These are phyloP conservation scores for Mortierella antarctica DNA, from an alignment of 192 early-diverging fungal species.

Conservation along the genomic window DNA sequence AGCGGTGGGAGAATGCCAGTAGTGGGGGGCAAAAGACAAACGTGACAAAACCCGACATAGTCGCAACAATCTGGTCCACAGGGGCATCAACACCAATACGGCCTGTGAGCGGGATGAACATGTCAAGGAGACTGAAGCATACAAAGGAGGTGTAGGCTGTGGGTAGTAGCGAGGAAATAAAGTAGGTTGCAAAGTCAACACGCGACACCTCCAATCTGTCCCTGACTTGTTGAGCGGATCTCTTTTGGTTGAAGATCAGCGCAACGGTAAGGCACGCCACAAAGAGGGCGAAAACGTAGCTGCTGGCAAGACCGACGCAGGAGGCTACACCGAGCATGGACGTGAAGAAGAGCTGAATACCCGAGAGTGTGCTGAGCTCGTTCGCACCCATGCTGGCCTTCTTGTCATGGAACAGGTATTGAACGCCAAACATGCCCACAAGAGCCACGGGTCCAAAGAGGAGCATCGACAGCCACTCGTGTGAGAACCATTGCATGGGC, in stretches of 20 bases:
- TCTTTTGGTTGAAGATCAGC: slow-evolving; percentile 37
- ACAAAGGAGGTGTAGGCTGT: slow-evolving; percentile 53
- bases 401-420: slow-evolving; percentile 46
- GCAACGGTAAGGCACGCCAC: slow-evolving; percentile 29
- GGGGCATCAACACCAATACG: slow-evolving; percentile 74
- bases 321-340: slow-evolving; percentile 27
- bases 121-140: slow-evolving; percentile 56
- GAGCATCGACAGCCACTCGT: slow-evolving; percentile 64
- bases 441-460: slow-evolving; percentile 63
- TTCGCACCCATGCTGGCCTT: slow-evolving; percentile 17
- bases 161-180: slow-evolving; percentile 24
- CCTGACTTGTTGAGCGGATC: not conserved
- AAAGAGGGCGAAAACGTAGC: slow-evolving; percentile 57
- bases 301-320: slow-evolving; percentile 53
- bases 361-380: slow-evolving; percentile 15
- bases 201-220: slow-evolving; percentile 3
- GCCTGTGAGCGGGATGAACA: slow-evolving; percentile 76
- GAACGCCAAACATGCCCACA: slow-evolving; percentile 54
- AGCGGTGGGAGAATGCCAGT: slow-evolving; percentile 62
- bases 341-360: slow-evolving; percentile 26
- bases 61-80: slow-evolving; percentile 68
- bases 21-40: slow-evolving; percentile 55
- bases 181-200: slow-evolving; percentile 47
- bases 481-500: slow-evolving; percentile 67
- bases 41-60: slow-evolving; percentile 62